Evolutionary conservation across 371 early-diverging fungal genomes (phyloP), one percentile per base, ranked within the genome.

Genomic region (Syncephalastrum sp.): DNA sequence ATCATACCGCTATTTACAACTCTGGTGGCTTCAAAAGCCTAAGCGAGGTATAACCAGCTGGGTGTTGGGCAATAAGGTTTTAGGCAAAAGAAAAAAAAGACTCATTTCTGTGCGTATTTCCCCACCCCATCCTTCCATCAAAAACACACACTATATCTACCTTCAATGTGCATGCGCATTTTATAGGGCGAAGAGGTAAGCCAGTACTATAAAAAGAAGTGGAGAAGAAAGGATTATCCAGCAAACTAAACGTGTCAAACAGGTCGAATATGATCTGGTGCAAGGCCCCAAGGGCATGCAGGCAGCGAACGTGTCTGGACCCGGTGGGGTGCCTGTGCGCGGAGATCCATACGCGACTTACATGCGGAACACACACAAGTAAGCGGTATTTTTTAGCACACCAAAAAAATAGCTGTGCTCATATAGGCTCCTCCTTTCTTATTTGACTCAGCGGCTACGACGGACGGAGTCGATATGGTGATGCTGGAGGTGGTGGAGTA

Each of bases 1-100:
- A 94, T 67, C 90, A 91, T 59, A 89, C 91, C 13, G 89, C 91
- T 17, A 93, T 94, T 55, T 74, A 87, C 49, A 89, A 87, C 59
- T 77, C 85, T 54, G 91, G 91, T n/a, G 91, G 92, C 19, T 94
- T 94, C 69, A 89, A 91, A 72, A 90, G 91, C 66, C 76, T 92
- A 42, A 85, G 86, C 60, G 92, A 94, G 77, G 87, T 83, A 83
- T 57, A 51, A 33, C 17, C n/a, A 44, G 47, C 15, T 16, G 16
- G 10, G 44, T 38, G 41, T 41, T 38, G 17, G 19, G 43, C 19
- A 42, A 23, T 38, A 33, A 33, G 38, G 38, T 33, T 33, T 33
- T 33, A 33, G 38, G 8, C 38, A 33, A 33, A 21, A 21, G 10
- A 33, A 33, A 21, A 33, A 33, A 33, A 33, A 33, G 38, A 33